Base-by-base conservation (phyloP, 1,284 basidiomycete species). In the Sanghuangporus weigelae region DNA sequence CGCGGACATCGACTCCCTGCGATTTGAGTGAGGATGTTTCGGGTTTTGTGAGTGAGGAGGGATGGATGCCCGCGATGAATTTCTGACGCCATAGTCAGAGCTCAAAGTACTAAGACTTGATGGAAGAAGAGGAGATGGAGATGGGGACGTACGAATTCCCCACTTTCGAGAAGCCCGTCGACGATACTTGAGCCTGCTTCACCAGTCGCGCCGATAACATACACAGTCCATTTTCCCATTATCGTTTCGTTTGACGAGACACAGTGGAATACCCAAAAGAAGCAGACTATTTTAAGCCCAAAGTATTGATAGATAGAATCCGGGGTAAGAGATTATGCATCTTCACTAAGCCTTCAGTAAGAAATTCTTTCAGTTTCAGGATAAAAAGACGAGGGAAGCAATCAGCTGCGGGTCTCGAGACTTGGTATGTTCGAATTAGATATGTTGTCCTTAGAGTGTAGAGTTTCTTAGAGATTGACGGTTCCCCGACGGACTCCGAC, bases 21-120 rank as follows among this genome's bases (percentile, higher is more conserved):
- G 51, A 19, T 12, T 60, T 55, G 6, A 60, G 53, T 21, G 26
- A 19, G 0, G 42, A 12, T 10, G 59, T 57, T 35, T n/a, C 21
- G 50, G 63, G 51, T 21, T 64, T 60, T 11, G 50, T 23, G 6
- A 36, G 23, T 12, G 63, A 57, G 7, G 63, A 11, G 4, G 63
- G 63, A 21, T 58, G 63, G n/a, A 64, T 39, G 8, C 36, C 63
- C n/a, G 63, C 59, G 7, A 64, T 46, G 3, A 57, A 46, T 21
- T 48, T 46, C 63, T 64, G 26, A 5, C 5, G 0, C 26, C 26
- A 31, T 31, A 2, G 3, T 31, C 26, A 31, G 26, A 31, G 26
- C 5, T 31, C 26, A 44, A 31, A 49, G 23, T 10, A 49, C 10
- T n/a, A 49, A 49, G 14, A 16, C 23, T 21, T 19, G 42, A 44